Percentiles rank a stretch among this genome's conserved stretches.
These are phyloP conservation scores for Iberis pinnata DNA, from an alignment of 345 rosid species.

Conservation along the genomic window DNA sequence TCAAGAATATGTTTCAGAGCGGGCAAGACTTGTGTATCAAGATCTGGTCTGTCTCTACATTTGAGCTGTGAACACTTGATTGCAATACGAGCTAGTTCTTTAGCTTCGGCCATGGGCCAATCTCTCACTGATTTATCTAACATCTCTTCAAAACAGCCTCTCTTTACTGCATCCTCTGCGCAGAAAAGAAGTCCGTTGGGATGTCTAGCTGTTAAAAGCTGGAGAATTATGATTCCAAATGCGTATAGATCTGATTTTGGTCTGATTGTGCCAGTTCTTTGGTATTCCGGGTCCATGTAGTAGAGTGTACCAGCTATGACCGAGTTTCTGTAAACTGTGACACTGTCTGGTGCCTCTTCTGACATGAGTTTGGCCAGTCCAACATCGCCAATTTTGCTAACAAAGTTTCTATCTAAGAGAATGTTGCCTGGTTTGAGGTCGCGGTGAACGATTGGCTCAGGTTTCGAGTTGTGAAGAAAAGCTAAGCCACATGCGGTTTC, in stretches of 20 bases:
- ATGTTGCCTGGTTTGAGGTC: slow-evolving; percentile 82
- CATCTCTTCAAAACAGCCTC: slow-evolving; percentile 48
- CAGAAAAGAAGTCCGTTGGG: slow-evolving; percentile 57
- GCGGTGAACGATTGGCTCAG: slow-evolving; percentile 77
- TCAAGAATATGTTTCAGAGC: slow-evolving; percentile 54
- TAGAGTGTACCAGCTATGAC: slow-evolving; percentile 63
- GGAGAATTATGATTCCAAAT: slow-evolving; percentile 64
- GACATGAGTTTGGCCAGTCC: slow-evolving; percentile 80
- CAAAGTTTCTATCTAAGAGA: slow-evolving; percentile 61
- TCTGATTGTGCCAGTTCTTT: slow-evolving; percentile 73
- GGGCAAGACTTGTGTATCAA: slow-evolving; percentile 64
- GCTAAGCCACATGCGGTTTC: slow-evolving; percentile 82
- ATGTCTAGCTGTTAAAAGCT: slow-evolving; percentile 50
- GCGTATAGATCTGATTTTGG: slow-evolving; percentile 90
- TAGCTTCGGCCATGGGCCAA: slow-evolving; percentile 68
- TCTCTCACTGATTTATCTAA: slow-evolving; percentile 52
- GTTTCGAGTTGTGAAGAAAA: slow-evolving; percentile 88
- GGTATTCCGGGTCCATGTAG: slow-evolving; percentile 93
- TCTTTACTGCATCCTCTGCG: slow-evolving; percentile 56
- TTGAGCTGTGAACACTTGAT: slow-evolving; percentile 62
- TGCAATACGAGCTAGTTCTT: slow-evolving; percentile 62
- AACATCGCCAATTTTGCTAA: slow-evolving; percentile 83
- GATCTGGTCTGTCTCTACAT: slow-evolving; percentile 92
- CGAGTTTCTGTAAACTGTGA: slow-evolving; percentile 62
- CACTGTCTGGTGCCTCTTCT: slow-evolving; percentile 58